Evolutionary conservation across 2,329 filamentous ascomycete genomes (phyloP).

Genomic region (Moelleriella libera): DNA sequence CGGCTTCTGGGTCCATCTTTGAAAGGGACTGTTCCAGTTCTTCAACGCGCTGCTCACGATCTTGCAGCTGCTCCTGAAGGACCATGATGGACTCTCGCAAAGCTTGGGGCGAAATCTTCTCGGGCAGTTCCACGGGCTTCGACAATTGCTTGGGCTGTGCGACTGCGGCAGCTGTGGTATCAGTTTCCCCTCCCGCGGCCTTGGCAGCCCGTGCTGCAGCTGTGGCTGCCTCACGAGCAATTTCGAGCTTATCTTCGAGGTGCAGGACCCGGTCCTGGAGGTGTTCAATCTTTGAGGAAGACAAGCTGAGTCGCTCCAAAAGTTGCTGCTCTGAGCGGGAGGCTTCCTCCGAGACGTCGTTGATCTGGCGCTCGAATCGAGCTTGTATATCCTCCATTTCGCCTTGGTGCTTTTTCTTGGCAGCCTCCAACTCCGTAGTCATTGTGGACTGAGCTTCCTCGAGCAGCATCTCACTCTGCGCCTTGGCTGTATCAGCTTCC

Average conservation of each 20-base stretch:
- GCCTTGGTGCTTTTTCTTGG: conserved; percentile 47
- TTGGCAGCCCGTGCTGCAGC: conserved; percentile 69
- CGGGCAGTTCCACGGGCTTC: conserved; percentile 42
- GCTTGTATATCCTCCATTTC: conserved; percentile 61
- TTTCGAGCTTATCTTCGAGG: conserved; percentile 80
- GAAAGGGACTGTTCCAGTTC: conserved; percentile 61
- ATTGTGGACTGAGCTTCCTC: conserved; percentile 66
- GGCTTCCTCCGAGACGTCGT: conserved; percentile 65
- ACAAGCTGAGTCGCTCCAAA: conserved; percentile 66
- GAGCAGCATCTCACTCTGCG: conserved; percentile 69
- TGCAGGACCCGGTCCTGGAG: conserved; percentile 74
- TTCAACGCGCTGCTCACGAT: conserved; percentile 82
- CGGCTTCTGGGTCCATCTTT: conserved; percentile 60
- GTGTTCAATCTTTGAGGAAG: conserved; percentile 72
- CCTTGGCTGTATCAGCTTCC: conserved; percentile 69
- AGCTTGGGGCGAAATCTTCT: conserved; percentile 88
- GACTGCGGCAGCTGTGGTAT: conserved; percentile 7
- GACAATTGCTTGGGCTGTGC: conserved; percentile 3
- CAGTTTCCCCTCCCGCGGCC: conserved; percentile 30
- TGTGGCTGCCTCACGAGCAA: conserved; percentile 74
- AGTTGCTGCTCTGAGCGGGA: conserved; percentile 68
- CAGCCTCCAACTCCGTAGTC: conserved; percentile 36
- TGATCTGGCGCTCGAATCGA: conserved; percentile 60
- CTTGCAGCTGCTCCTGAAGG: conserved; percentile 89
- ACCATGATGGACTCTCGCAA: conserved; percentile 93